phyloP scores from a whole-genome alignment of 495 filamentous ascomycete genomes.

The Penicillium lagena region DNA sequence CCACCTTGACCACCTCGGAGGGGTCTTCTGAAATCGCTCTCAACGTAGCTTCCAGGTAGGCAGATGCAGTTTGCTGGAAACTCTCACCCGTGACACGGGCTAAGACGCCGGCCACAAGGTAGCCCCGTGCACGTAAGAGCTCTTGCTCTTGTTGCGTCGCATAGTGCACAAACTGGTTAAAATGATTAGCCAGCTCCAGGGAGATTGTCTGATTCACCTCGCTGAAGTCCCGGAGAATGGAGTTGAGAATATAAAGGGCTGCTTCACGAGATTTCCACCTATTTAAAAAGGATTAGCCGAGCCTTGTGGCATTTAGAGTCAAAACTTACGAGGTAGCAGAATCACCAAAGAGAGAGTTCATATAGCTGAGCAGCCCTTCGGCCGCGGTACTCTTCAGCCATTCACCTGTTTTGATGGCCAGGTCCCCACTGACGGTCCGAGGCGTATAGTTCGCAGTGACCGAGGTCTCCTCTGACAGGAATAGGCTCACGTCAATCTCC shows the following conservation, averaged over 20 bases:
- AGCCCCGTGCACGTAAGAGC: constrained; percentile 78
- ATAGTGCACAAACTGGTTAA: constrained; percentile 71
- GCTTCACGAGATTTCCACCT: constrained; percentile 70
- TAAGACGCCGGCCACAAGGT: constrained; percentile 72
- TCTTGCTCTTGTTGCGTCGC: constrained; percentile 61
- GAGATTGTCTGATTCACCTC: constrained; percentile 64
- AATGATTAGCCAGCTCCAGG: constrained; percentile 58
- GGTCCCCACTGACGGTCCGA: constrained; percentile 81
- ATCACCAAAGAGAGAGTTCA: constrained; percentile 58
- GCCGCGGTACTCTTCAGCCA: constrained; percentile 68
- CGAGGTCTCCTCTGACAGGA: constrained; percentile 88
- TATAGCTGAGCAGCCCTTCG: constrained; percentile 67
- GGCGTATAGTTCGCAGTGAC: constrained; percentile 96
- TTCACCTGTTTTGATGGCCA: constrained; percentile 88
- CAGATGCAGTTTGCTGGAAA: constrained; percentile 45
- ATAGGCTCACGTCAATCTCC: constrained; percentile 94
- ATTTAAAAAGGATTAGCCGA: constrained; percentile 10
- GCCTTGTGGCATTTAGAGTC: constrained; percentile 7
- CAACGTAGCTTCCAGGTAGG: constrained; percentile 69
- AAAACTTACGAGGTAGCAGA: constrained; percentile 45
- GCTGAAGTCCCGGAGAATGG: constrained; percentile 70
- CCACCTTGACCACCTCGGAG: constrained; percentile 83
- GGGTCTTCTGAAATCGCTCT: constrained; percentile 67
- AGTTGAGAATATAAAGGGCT: constrained; percentile 73
- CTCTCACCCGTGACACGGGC: constrained; percentile 49